Evolutionary conservation across 495 filamentous ascomycete species (phyloP).

Genomic region (Xylaria grammica): DNA sequence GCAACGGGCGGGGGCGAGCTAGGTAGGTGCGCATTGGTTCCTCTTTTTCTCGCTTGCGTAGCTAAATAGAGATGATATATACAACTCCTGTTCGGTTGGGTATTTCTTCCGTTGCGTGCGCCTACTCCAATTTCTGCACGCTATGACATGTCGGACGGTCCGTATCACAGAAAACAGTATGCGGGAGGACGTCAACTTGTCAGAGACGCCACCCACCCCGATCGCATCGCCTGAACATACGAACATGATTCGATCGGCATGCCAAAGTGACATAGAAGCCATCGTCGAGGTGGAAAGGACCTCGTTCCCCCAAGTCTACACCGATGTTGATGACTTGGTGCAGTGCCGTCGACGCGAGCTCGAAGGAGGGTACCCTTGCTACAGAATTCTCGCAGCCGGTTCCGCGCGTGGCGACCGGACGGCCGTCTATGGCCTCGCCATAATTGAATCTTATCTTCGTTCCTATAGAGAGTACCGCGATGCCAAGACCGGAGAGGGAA

Average conservation of each 20-base stretch:
- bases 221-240: background rate
- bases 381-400: background rate
- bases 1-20: background rate
- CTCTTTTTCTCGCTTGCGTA: conserved; percentile 9
- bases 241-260: conserved; percentile 15
- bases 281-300: conserved; percentile 18
- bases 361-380: conserved; percentile 14
- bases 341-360: conserved; percentile 17
- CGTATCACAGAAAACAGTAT: conserved; percentile 1
- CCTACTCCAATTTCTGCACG: conserved; percentile 21
- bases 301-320: conserved; percentile 19
- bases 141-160: conserved; percentile 13
- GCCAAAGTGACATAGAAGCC: conserved; percentile 16
- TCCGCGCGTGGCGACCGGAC: background rate
- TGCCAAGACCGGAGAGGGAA: conserved; percentile 13
- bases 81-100: background rate
- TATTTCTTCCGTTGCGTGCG: background rate
- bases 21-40: background rate
- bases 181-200: conserved; percentile 10
- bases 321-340: background rate
- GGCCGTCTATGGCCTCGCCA: conserved; percentile 14
- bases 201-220: background rate
- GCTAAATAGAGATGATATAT: conserved; percentile 1
- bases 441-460: conserved; percentile 20
- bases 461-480: conserved; percentile 15